Evolutionary conservation across 192 early-diverging fungal species (phyloP).

Genomic region (Pilobolus umbonatus): DNA sequence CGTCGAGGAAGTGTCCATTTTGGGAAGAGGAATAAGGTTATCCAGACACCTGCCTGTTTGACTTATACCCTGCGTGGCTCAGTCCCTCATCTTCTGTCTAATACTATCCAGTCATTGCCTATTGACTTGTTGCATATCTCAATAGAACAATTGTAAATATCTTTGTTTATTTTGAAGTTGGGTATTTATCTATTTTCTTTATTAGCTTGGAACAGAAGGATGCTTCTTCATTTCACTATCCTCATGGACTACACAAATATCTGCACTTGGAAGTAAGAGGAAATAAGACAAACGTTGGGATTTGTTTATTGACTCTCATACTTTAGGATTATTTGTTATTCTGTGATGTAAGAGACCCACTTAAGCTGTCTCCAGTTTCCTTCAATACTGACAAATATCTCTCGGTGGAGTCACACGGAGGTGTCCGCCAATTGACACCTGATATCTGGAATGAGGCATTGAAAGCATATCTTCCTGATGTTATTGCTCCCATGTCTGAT

Average conservation of each 20-base stretch:
- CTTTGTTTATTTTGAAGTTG: not conserved
- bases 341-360: slow-evolving; percentile 47
- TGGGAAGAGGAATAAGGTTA: slow-evolving; percentile 14
- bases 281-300: not conserved
- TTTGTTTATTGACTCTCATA: not conserved
- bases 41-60: slow-evolving; percentile 49
- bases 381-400: slow-evolving; percentile 48
- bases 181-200: not conserved
- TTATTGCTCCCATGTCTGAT: slow-evolving; percentile 40
- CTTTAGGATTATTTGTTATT: slow-evolving; percentile 32
- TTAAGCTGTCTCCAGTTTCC: slow-evolving; percentile 27
- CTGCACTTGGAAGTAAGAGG: slow-evolving; percentile 35
- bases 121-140: slow-evolving; percentile 41
- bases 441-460: slow-evolving; percentile 40
- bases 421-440: slow-evolving; percentile 46
- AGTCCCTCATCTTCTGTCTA: slow-evolving; percentile 51
- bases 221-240: slow-evolving; percentile 34
- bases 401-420: slow-evolving; percentile 43
- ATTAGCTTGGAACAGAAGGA: slow-evolving; percentile 35
- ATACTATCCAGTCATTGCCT: slow-evolving; percentile 39
- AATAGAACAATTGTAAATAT: slow-evolving; percentile 45
- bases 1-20: slow-evolving; percentile 31
- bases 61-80: slow-evolving; percentile 47
- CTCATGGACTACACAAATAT: slow-evolving; percentile 42
- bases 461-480: slow-evolving; percentile 44